These are phyloP conservation scores for Telfairia occidentalis DNA, from an alignment of 331 rosid species.

Conservation along the genomic window DNA sequence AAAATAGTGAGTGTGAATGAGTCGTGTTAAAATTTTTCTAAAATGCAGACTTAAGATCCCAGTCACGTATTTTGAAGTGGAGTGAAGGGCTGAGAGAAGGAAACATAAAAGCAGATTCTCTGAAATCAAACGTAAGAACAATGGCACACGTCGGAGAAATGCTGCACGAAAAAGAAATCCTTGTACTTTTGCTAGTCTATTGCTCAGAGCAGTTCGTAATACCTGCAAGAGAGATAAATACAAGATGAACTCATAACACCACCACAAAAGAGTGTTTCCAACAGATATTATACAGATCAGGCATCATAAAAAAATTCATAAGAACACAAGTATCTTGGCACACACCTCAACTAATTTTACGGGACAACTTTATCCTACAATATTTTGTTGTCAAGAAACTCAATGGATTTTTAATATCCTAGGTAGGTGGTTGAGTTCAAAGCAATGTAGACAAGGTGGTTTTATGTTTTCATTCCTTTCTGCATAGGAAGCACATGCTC, in stretches of 20 bases:
- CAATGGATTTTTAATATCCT: no score
- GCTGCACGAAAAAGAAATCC: conserved; percentile 98
- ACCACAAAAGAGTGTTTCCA: not conserved
- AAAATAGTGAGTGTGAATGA: conserved; percentile 86
- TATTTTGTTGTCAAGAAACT: no score
- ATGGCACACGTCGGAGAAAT: conserved; percentile 91
- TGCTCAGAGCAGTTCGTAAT: conserved; percentile 84
- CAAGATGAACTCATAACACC: conserved; percentile 4
- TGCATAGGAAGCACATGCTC: no score
- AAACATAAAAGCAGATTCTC: conserved; percentile 85
- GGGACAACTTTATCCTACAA: no score
- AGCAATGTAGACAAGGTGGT: no score
- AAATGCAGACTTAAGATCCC: conserved; percentile 87
- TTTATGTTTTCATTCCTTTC: no score
- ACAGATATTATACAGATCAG: not conserved
- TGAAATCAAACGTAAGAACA: conserved; percentile 71
- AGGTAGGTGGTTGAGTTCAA: no score
- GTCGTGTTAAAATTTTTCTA: conserved; percentile 82
- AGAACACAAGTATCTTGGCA: no score
- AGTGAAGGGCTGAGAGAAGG: conserved; percentile 72
- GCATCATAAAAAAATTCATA: not conserved
- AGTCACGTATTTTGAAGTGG: conserved; percentile 80
- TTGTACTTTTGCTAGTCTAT: conserved; percentile 98
- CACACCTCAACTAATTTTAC: no score
- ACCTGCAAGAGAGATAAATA: conserved; percentile 38